phyloP scores from a whole-genome alignment of 176 grass and related monocot species.

The Carex pumila region DNA sequence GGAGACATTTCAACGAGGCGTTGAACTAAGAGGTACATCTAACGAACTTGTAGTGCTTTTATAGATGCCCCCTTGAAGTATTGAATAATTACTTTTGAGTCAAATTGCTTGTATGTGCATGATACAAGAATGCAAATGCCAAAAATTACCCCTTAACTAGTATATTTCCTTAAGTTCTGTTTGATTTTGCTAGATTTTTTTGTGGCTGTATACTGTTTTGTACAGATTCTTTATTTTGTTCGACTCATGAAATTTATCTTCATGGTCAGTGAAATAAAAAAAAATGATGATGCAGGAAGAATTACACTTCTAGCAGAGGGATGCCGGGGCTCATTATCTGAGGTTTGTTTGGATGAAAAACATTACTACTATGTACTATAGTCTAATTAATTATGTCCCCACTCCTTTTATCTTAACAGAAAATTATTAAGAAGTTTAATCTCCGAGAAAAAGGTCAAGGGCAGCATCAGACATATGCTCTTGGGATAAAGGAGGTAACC shows the following conservation, averaged over 20 bases:
- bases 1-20: slow-evolving; percentile 83
- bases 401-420: slow-evolving; percentile 36
- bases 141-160: background rate
- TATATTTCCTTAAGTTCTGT: background rate
- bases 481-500: slow-evolving; percentile 94
- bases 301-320: slow-evolving; percentile 90
- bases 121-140: background rate
- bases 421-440: slow-evolving; percentile 71
- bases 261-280: slow-evolving; percentile 41
- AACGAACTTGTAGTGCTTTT: background rate
- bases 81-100: background rate
- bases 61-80: background rate
- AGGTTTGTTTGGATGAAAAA: slow-evolving; percentile 39
- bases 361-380: slow-evolving; percentile 11
- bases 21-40: slow-evolving; percentile 72
- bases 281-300: slow-evolving; percentile 48
- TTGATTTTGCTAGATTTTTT: background rate
- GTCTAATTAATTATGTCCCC: background rate
- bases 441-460: slow-evolving; percentile 82
- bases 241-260: slow-evolving; percentile 33
- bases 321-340: slow-evolving; percentile 94
- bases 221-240: slow-evolving; percentile 10
- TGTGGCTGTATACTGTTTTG: background rate
- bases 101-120: background rate
- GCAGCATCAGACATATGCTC: slow-evolving; percentile 96